Evolutionary conservation across 768 basidiomycete species (phyloP).

Genomic region (Boletus barrowsii): DNA sequence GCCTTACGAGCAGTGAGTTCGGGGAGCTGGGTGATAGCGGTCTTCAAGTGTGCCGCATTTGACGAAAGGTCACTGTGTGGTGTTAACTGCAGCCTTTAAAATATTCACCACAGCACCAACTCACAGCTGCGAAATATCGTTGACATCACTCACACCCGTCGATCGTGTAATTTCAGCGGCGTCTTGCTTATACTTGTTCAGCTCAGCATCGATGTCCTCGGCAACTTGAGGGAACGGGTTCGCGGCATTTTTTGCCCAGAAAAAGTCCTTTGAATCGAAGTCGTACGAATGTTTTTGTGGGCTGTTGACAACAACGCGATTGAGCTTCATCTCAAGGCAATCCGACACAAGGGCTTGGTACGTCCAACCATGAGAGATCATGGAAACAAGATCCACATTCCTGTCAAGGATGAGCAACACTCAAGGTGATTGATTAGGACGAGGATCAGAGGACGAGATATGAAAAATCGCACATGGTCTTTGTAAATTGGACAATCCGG

Average conservation of each 20-base stretch:
- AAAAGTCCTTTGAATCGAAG: slow-evolving; percentile 97
- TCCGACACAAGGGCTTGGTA: slow-evolving; percentile 98
- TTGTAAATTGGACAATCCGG: slow-evolving; percentile 82
- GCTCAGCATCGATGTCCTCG: slow-evolving; percentile 90
- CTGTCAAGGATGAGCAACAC: slow-evolving; percentile 93
- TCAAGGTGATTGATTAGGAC: slow-evolving; percentile 31
- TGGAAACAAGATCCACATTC: slow-evolving; percentile 91
- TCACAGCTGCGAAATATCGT: slow-evolving; percentile 91
- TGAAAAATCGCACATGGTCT: slow-evolving; percentile 64
- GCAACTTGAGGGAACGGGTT: slow-evolving; percentile 98
- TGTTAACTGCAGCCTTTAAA: slow-evolving; percentile 5
- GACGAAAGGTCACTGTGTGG: slow-evolving; percentile 71
- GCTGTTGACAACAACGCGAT: slow-evolving; percentile 82
- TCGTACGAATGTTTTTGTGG: slow-evolving; percentile 85
- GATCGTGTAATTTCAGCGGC: slow-evolving; percentile 95
- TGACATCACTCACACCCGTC: slow-evolving; percentile 94
- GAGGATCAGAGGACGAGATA: not conserved
- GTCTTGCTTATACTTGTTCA: slow-evolving; percentile 92
- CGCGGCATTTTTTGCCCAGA: slow-evolving; percentile 96
- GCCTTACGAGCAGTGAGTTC: slow-evolving; percentile 96
- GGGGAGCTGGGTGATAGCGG: slow-evolving; percentile 94
- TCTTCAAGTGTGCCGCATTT: slow-evolving; percentile 93
- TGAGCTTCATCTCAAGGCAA: slow-evolving; percentile 94
- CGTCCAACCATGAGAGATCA: slow-evolving; percentile 97
- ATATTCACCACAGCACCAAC: slow-evolving; percentile 25